Conservation (phyloP, 306 rosid species). For the Senna tora region DNA sequence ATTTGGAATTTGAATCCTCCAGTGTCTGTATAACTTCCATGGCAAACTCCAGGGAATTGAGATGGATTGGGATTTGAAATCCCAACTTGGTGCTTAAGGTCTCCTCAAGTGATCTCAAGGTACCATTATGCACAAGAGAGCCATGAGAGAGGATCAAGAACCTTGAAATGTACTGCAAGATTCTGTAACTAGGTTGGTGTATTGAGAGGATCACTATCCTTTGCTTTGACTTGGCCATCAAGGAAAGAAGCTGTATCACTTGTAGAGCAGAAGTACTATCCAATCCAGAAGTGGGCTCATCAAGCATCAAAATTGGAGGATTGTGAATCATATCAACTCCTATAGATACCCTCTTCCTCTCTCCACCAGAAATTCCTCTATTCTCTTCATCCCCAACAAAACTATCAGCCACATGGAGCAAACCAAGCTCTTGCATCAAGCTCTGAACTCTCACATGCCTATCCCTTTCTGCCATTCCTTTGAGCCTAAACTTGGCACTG, state of each 20-base stretch:
- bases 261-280: conserved; percentile 52
- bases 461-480: conserved; percentile 51
- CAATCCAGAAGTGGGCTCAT: conserved; percentile 17
- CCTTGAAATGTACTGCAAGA: conserved; percentile 67
- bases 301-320: conserved; percentile 47
- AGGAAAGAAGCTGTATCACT: conserved; percentile 72
- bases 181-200: conserved; percentile 90
- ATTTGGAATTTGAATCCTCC: conserved; percentile 51
- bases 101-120: conserved; percentile 66
- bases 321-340: conserved; percentile 23
- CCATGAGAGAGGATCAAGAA: conserved; percentile 83
- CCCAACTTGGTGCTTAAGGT: conserved; percentile 51
- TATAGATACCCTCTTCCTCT: conserved; percentile 16
- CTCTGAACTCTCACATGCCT: conserved; percentile 66
- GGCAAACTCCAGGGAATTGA: conserved; percentile 79
- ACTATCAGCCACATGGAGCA: conserved; percentile 68
- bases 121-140: conserved; percentile 70
- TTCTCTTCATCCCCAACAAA: conserved; percentile 86
- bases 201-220: conserved; percentile 77
- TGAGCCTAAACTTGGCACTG: conserved; percentile 75
- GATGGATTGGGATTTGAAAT: conserved; percentile 65
- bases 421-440: conserved; percentile 77
- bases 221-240: conserved; percentile 61
- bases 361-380: conserved; percentile 39
- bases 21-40: conserved; percentile 70